A percentile compares a stretch with the other conserved stretches of the same genome.
phyloP scores from a whole-genome alignment of 331 rosid species.

The Acacia concinna region DNA sequence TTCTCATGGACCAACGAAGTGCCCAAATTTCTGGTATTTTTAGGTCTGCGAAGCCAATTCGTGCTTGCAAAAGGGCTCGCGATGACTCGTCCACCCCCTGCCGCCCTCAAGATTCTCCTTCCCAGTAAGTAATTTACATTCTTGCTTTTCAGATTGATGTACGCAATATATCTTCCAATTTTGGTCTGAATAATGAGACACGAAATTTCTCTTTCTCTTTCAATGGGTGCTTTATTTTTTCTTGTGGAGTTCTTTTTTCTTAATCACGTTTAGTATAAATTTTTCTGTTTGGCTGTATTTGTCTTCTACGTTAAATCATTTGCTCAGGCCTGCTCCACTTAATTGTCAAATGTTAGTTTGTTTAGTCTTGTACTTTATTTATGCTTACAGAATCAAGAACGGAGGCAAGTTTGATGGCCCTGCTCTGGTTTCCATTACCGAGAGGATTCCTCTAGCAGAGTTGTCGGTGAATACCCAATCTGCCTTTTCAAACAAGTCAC shows the following conservation, averaged over 20 bases:
- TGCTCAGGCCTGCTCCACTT: neutral
- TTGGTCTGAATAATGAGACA: neutral
- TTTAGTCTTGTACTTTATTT: neutral
- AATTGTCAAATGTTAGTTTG: neutral
- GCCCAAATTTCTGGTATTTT: constrained; percentile 59
- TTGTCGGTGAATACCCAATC: constrained; percentile 39
- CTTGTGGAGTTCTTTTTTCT: neutral
- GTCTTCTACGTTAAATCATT: neutral
- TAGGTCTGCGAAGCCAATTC: constrained; percentile 73
- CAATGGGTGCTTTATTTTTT: neutral
- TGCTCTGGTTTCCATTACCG: constrained; percentile 28
- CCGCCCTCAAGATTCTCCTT: constrained; percentile 20
- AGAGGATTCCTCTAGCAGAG: constrained; percentile 64
- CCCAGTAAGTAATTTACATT: constrained; percentile 30
- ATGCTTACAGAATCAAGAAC: constrained; percentile 39
- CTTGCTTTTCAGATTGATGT: neutral
- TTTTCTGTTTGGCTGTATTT: neutral
- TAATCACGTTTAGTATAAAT: neutral
- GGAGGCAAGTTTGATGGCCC: constrained; percentile 28
- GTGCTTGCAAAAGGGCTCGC: constrained; percentile 69
- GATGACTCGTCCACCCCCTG: constrained; percentile 30
- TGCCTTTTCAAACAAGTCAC: neutral
- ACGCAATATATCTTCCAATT: neutral
- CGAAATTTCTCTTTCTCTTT: neutral
- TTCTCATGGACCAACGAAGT: constrained; percentile 39